Evolutionary conservation across 768 basidiomycete genomes (phyloP), one percentile per base, ranked within the genome.

Genomic region (Rossbeevera mucosa): DNA sequence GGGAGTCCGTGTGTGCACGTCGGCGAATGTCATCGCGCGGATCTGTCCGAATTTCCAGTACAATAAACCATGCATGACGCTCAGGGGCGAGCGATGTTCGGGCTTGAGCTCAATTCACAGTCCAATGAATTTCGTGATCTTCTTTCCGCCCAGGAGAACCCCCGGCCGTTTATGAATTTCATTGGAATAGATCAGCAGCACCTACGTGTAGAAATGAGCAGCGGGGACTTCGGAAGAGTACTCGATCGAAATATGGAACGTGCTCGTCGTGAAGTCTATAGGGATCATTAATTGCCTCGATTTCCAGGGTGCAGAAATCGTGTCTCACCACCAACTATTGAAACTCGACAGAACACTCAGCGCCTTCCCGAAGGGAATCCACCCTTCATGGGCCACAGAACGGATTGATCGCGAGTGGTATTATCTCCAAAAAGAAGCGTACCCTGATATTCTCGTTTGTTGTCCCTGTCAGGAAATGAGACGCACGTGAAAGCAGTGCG

Each of bases 181-280:
- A 44, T 42, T 18, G 31, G 29, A 28, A 24, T 44, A 21, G 26
- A 46, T 47, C 44, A 22, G 42, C 46, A 43, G 7, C 33, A 28
- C 42, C 22, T 33, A 18, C 63, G 61, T 14, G 70, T 52, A 44
- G 65, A 58, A 29, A 50, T 50, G 47, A 38, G 36, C 36, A 38
- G 36, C 68, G 68, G 33, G 65, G 70, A 50, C 70, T 71, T 41
- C 76, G 78, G 61, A 76, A 74, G 50, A 72, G 28, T 28, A 28
- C 72, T 56, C 68, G 74, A 61, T 80, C 77, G 41, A 76, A 70
- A 41, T 71, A 72, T 52, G 74, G 73, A 50, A 56, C 51, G 41
- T 7, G 44, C 50, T 57, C 36, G 5, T 38, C 18, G 18, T 18
- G 36, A 38, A 65, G 55, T 60, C 66, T 64, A 48, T 21, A 49